Conservation (phyloP, 148 eudicot genomes). For the Cornus kousa region DNA sequence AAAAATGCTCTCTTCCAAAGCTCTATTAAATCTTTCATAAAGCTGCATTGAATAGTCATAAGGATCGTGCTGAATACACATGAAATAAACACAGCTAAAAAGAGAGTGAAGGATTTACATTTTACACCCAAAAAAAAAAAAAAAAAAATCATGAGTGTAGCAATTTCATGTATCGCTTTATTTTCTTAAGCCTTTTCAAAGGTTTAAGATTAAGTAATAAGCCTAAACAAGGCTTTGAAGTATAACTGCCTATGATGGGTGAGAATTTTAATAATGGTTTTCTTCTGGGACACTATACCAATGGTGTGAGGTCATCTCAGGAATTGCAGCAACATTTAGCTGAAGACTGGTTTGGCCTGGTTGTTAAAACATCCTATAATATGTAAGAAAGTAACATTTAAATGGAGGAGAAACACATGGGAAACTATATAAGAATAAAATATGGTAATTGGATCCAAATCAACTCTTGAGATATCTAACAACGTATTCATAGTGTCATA, state of each 20-base stretch:
- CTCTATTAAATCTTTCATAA: constrained; percentile 16
- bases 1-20: constrained; percentile 23
- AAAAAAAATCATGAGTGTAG: background rate
- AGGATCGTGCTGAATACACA: constrained; percentile 19
- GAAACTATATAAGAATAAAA: too few species aligned
- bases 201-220: background rate
- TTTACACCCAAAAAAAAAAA: background rate
- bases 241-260: background rate
- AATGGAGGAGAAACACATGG: too few species aligned
- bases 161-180: background rate
- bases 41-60: constrained; percentile 10
- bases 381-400: too few species aligned
- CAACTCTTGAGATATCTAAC: too few species aligned
- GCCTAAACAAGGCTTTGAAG: background rate
- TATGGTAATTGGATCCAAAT: too few species aligned
- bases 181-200: background rate
- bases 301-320: too few species aligned
- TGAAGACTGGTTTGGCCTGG: too few species aligned
- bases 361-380: too few species aligned
- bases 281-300: too few species aligned
- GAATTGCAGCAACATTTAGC: too few species aligned
- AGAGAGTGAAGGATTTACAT: constrained; percentile 16
- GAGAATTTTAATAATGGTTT: too few species aligned
- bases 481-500: too few species aligned
- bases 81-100: constrained; percentile 25